phyloP scores from a whole-genome alignment of 2,329 filamentous ascomycete species.

The Coniochaeta sp. region DNA sequence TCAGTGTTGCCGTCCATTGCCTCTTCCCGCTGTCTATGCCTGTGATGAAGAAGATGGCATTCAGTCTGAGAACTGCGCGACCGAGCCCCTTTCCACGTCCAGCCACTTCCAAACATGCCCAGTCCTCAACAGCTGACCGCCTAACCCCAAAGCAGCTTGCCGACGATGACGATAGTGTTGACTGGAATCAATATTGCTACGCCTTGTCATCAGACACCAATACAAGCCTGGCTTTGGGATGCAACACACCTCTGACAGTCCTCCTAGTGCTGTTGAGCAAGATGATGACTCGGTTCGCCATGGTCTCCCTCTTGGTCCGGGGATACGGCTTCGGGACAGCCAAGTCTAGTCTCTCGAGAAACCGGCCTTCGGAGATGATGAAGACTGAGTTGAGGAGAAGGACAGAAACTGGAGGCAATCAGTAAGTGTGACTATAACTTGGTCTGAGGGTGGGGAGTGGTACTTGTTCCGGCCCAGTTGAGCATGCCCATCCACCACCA shows the following conservation, averaged over 20 bases:
- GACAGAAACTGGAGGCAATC: not conserved
- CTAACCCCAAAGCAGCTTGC: not conserved
- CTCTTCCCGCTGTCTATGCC: too few relatives aligned
- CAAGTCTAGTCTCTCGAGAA: not conserved
- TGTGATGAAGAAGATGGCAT: too few relatives aligned
- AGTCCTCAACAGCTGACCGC: not conserved
- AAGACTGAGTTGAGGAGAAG: slow-evolving; percentile 1
- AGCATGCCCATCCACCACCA: not conserved
- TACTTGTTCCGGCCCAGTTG: not conserved
- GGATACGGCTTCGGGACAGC: not conserved
- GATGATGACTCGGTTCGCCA: not conserved
- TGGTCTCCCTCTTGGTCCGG: not conserved
- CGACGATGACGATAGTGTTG: not conserved
- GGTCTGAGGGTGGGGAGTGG: too few relatives aligned
- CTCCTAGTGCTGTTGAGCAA: not conserved
- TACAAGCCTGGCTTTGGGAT: not conserved
- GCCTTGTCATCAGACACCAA: not conserved
- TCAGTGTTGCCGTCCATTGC: not conserved
- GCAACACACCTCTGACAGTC: not conserved
- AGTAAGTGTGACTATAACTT: too few relatives aligned
- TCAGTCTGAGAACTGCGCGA: too few relatives aligned
- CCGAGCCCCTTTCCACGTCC: too few relatives aligned
- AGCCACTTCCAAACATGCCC: too few relatives aligned
- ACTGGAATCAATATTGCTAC: not conserved
- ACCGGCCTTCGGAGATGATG: slow-evolving; percentile 1